phyloP scores from a whole-genome alignment of 441 rosid genomes.

The Iberis amara region DNA sequence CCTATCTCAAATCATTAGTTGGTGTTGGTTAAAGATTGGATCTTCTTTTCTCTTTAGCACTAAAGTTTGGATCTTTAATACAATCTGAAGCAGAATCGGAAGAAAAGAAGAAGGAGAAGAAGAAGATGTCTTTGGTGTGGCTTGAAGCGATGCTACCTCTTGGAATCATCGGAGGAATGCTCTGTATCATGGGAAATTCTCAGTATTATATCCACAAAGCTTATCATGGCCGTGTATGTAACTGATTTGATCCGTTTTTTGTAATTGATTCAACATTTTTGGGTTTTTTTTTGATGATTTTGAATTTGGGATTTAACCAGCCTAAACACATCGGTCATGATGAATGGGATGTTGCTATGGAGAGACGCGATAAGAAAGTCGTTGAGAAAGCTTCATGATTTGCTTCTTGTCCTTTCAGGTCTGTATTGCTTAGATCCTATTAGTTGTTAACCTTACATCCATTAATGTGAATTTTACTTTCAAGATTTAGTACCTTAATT shows the following conservation, averaged over 20 bases:
- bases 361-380: slow-evolving; percentile 89
- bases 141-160: slow-evolving; percentile 81
- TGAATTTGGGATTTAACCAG: slow-evolving; percentile 31
- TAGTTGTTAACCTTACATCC: background rate
- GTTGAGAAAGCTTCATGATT: slow-evolving; percentile 41
- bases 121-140: slow-evolving; percentile 60
- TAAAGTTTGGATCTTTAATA: slow-evolving; percentile 3
- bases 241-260: slow-evolving; percentile 11
- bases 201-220: slow-evolving; percentile 89
- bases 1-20: no score
- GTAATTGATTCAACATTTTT: background rate
- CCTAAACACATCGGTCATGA: slow-evolving; percentile 93
- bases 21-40: no score
- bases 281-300: background rate
- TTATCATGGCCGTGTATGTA: slow-evolving; percentile 70
- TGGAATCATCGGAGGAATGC: slow-evolving; percentile 92
- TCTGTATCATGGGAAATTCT: slow-evolving; percentile 70
- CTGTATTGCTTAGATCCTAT: background rate
- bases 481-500: background rate
- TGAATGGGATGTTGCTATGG: slow-evolving; percentile 95
- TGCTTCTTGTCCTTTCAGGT: slow-evolving; percentile 20
- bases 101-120: slow-evolving; percentile 17
- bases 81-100: slow-evolving; percentile 1
- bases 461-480: background rate
- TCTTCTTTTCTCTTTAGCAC: background rate